These are phyloP conservation scores for Rhodotorula graminis DNA, from an alignment of 768 basidiomycete species.

Conservation along the genomic window DNA sequence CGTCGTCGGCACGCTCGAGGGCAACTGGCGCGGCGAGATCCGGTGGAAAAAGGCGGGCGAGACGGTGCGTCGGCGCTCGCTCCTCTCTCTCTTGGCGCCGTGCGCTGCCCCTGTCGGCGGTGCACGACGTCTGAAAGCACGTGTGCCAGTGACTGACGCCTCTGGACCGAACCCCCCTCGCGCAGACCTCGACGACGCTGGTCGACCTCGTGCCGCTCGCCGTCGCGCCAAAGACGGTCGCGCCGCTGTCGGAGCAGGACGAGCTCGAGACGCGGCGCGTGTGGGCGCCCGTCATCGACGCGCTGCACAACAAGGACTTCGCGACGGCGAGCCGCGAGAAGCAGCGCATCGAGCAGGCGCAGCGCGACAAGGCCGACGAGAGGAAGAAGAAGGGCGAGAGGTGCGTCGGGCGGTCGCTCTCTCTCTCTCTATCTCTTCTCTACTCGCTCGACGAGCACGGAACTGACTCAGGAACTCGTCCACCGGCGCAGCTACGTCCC, in stretches of 20 bases:
- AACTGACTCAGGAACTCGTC: too few relatives aligned
- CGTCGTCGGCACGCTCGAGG: conserved; percentile 76
- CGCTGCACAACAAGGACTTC: conserved; percentile 74
- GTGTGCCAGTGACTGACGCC: not conserved
- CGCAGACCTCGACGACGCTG: conserved; percentile 46
- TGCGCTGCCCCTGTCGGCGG: too few relatives aligned
- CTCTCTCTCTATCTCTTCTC: too few relatives aligned
- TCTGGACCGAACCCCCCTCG: too few relatives aligned
- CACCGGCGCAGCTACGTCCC: conserved; percentile 62
- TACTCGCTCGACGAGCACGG: too few relatives aligned
- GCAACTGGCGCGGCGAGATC: conserved; percentile 77
- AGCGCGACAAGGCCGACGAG: conserved; percentile 81
- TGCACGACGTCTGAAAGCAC: too few relatives aligned
- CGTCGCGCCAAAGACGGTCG: conserved; percentile 74
- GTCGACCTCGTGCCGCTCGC: conserved; percentile 69
- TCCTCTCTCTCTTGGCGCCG: not conserved
- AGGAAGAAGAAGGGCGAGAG: conserved; percentile 71
- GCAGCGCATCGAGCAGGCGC: conserved; percentile 83
- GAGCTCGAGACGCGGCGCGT: conserved; percentile 75
- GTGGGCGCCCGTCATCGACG: conserved; percentile 58
- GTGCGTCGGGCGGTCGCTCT: conserved; percentile 56
- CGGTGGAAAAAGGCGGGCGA: conserved; percentile 63
- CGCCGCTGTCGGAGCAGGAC: conserved; percentile 73
- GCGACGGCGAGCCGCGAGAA: conserved; percentile 88
- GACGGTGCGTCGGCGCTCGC: conserved; percentile 44